Evolutionary conservation across 2,329 filamentous ascomycete species (phyloP).

Genomic region (Colletotrichum eleusines): DNA sequence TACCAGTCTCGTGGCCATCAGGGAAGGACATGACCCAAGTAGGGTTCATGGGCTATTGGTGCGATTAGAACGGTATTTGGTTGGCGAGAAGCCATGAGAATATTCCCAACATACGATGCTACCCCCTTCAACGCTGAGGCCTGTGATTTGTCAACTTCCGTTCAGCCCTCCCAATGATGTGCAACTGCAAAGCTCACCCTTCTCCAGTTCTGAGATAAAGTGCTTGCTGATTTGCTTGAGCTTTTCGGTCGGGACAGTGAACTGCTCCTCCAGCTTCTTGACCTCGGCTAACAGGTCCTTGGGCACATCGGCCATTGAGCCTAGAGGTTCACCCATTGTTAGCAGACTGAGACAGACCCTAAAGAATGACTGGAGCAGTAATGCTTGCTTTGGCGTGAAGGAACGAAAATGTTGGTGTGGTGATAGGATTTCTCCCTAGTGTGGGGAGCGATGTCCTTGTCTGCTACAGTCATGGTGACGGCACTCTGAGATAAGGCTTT

Average conservation of each 20-base stretch:
- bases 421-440: conserved; percentile 42
- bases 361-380: conserved; percentile 1
- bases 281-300: conserved; percentile 86
- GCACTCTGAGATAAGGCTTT: conserved; percentile 10
- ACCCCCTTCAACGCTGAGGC: conserved; percentile 86
- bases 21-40: conserved; percentile 96
- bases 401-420: conserved; percentile 36
- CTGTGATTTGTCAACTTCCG: conserved; percentile 55
- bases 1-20: conserved; percentile 87
- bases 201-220: conserved; percentile 88
- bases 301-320: conserved; percentile 91
- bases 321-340: conserved; percentile 58
- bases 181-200: conserved; percentile 67
- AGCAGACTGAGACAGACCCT: conserved; percentile 3
- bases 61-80: conserved; percentile 42
- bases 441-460: conserved; percentile 41
- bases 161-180: neutral
- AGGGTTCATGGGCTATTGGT: conserved; percentile 89
- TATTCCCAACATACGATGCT: conserved; percentile 80
- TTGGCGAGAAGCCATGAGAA: neutral
- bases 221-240: conserved; percentile 92
- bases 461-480: conserved; percentile 37
- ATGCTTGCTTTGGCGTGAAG: conserved; percentile 38
- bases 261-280: conserved; percentile 83
- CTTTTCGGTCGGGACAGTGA: conserved; percentile 81